Base-by-base conservation (phyloP, 2,329 filamentous ascomycete genomes). In the Claviceps spartinae region DNA sequence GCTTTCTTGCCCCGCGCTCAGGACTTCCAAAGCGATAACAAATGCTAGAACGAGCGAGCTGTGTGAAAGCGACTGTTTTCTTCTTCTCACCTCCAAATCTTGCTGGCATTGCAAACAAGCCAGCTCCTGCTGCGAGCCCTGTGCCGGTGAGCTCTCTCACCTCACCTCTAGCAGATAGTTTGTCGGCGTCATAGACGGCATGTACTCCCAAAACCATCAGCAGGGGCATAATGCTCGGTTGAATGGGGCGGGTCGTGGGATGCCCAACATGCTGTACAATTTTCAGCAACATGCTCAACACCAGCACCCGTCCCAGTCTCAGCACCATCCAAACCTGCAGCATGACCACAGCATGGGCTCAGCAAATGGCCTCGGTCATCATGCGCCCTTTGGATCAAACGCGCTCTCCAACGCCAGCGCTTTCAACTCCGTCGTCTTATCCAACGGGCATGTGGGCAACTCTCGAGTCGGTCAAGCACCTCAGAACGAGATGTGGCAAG, bases 401-500 rank as follows among this genome's bases (percentile, higher is more conserved):
- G 62, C 83, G 37, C 72, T 88, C 57, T 76, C 82, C 5, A 86
- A 76, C 59, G 76, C 81, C 37, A 81, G 81, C 50, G 74, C 78
- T 8, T 83, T 81, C 60, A 75, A 73, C 16, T 67, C 74, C 9
- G 73, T 65, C 56, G 71, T 66, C 54, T 66, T 82, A 36, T 77
- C 79, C 51, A 83, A 82, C 60, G 79, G 79, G 38, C 77, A 81
- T 52, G 62, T 69, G 6, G 64, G 68, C 16, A 70, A 69, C 48
- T 66, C 73, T 18, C 69, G 79, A 48, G 71, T 68, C 36, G 72
- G 70, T 3, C 78, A 79, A 56, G 67, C 68, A 26, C 77, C 77
- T 52, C 74, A 72, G 52, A 81, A 70, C 56, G 81, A 83, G 59
- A 86, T 95, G 67, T 97, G 90, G 90, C 82, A 85, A 57, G 85